These are phyloP conservation scores for Umbelopsis isabellina DNA, from an alignment of 192 early-diverging fungal species.

Conservation along the genomic window DNA sequence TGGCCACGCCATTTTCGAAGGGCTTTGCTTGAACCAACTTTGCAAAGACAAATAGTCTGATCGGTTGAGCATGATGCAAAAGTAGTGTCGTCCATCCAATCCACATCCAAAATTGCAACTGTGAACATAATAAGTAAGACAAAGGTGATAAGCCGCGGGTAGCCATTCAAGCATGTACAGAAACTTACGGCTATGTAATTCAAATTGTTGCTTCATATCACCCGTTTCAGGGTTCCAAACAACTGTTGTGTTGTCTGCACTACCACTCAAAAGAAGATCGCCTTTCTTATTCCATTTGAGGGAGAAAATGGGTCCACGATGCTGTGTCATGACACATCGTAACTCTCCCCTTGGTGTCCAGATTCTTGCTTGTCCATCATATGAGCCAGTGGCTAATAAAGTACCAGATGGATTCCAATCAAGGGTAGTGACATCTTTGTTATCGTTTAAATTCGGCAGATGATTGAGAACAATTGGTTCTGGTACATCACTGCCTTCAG, in stretches of 20 bases:
- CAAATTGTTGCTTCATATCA: slow-evolving; percentile 71
- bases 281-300: slow-evolving; percentile 88
- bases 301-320: slow-evolving; percentile 81
- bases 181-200: slow-evolving; percentile 61
- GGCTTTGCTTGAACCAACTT: slow-evolving; percentile 68
- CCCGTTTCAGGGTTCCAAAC: slow-evolving; percentile 86
- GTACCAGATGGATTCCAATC: slow-evolving; percentile 85
- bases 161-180: background rate
- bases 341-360: slow-evolving; percentile 77
- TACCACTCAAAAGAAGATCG: slow-evolving; percentile 71
- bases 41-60: slow-evolving; percentile 79
- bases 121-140: slow-evolving; percentile 8
- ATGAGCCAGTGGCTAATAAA: slow-evolving; percentile 82
- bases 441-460: slow-evolving; percentile 48
- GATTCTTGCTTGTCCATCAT: slow-evolving; percentile 83
- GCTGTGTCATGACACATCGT: slow-evolving; percentile 62
- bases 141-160: background rate
- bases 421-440: slow-evolving; percentile 79
- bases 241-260: slow-evolving; percentile 77
- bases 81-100: slow-evolving; percentile 91
- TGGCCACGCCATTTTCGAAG: slow-evolving; percentile 79
- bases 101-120: slow-evolving; percentile 79
- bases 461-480: slow-evolving; percentile 63
- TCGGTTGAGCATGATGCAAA: slow-evolving; percentile 91
- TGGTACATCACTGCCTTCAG: slow-evolving; percentile 43